Conservation (phyloP, 257 asterid species). For the Solanum stenotomum region DNA sequence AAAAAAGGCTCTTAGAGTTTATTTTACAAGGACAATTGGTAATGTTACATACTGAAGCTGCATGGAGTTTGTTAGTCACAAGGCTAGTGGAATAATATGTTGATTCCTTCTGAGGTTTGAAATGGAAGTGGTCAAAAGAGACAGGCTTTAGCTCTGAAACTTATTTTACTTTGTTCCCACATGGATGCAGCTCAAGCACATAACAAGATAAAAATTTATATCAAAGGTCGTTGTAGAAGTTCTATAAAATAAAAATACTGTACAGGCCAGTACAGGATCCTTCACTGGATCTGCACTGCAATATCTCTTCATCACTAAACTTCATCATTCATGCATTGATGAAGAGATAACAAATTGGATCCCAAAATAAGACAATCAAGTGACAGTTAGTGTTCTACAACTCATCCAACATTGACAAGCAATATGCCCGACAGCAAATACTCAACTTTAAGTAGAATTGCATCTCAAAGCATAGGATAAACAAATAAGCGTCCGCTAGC, state of each 20-base stretch:
- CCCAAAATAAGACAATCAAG: neutral
- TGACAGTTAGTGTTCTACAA: neutral
- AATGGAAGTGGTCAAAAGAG: neutral
- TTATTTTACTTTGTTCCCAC: neutral
- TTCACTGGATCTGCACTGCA: neutral
- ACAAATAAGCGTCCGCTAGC: neutral
- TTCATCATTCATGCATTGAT: neutral
- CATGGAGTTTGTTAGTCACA: neutral
- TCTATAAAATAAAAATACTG: neutral
- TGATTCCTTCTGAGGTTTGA: neutral
- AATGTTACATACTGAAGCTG: neutral
- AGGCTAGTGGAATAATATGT: neutral
- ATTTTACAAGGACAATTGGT: neutral
- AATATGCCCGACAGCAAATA: neutral
- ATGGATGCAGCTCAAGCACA: neutral
- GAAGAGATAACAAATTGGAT: neutral
- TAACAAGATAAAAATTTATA: neutral
- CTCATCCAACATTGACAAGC: neutral
- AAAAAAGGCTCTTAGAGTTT: neutral
- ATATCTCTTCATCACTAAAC: neutral
- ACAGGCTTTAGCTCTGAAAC: neutral
- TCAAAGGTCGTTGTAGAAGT: neutral
- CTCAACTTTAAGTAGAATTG: neutral
- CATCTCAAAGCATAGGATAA: neutral
- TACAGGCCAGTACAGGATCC: neutral